These are phyloP conservation scores for Epichloe hybrida DNA, from an alignment of 2,329 filamentous ascomycete species.

Conservation along the genomic window DNA sequence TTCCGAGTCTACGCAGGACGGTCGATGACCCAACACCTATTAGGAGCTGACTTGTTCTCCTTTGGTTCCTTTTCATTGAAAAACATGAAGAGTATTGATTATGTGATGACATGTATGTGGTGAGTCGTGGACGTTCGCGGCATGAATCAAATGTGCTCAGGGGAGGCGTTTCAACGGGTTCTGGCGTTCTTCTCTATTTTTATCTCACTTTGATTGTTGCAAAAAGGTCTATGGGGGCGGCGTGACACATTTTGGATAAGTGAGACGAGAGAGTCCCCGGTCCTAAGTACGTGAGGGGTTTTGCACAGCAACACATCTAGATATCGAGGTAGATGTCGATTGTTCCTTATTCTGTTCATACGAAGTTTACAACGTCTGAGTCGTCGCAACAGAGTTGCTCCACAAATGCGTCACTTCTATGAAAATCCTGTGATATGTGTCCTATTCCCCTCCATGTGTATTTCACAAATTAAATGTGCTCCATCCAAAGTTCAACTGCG, in stretches of 20 bases:
- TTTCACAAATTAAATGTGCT: too few relatives aligned
- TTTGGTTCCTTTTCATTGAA: not conserved
- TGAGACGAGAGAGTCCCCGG: not conserved
- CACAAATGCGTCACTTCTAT: too few relatives aligned
- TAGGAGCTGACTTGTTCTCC: not conserved
- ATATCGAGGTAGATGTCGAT: not conserved
- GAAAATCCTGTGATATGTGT: not conserved
- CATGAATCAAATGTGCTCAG: not conserved
- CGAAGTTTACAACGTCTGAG: not conserved
- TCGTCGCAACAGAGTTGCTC: not conserved
- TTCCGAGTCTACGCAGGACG: constrained; percentile 9
- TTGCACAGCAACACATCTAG: not conserved
- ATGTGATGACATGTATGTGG: not conserved
- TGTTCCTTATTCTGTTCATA: not conserved
- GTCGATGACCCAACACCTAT: constrained; percentile 8
- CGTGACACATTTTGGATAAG: not conserved
- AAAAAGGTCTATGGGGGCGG: not conserved
- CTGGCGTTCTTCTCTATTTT: not conserved
- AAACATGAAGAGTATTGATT: not conserved
- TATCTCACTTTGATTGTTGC: not conserved
- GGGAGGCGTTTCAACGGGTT: not conserved
- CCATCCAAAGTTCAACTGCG: too few relatives aligned
- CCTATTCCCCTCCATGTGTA: too few relatives aligned
- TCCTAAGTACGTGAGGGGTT: not conserved
- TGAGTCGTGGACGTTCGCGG: not conserved